Base-by-base conservation (phyloP, 2,329 filamentous ascomycete species). In the Hypoxylon sp. region DNA sequence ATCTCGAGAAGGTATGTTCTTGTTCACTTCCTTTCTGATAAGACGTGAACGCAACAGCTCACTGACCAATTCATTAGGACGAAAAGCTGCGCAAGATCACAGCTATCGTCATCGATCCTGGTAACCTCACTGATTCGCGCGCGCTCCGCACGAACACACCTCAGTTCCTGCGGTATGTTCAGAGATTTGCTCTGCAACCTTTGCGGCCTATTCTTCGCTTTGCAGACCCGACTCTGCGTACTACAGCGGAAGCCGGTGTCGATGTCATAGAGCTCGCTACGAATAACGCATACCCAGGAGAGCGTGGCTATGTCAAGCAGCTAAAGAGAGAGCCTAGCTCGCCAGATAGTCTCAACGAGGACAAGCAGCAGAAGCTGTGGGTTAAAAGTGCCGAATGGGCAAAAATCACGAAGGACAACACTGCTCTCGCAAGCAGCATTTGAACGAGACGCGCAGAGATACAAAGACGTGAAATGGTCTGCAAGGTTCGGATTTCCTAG, bases 91-190 rank as follows among this genome's bases (percentile, higher is more conserved):
- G 65, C 7, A 70, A 74, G 7, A 73, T 76, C 50, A 75, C 72
- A 0, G 71, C 65, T 14, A 70, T 75, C 2, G 61, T 67, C 12
- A 67, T 74, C 3, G 63, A 76, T 41, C 74, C 74, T 1, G 74
- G 74, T 39, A 74, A 68, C 51, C 59, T 79, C 14, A 62, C 61
- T 39, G 75, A 81, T 67, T 81, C 79, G 14, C 75, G 77, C 25
- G 77, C 76, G 2, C 71, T 80, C 30, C 66, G 63, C 16, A 73
- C 68, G 11, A 78, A 80, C 60, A 77, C 77, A 1, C 78, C 79
- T 7, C 32, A 21, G 1, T 63, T 67, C 29, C 57, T 78, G 25
- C 54, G 43, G 16, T 58, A 69, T 21, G 41, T 77, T n/a, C 73
- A 76, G 32, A 71, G 27, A 21, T 63, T 76, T 37, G 55, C 74